These are phyloP conservation scores for Amoeboaphelidium protococcarum DNA, from an alignment of 371 early-diverging fungal species.

Conservation along the genomic window DNA sequence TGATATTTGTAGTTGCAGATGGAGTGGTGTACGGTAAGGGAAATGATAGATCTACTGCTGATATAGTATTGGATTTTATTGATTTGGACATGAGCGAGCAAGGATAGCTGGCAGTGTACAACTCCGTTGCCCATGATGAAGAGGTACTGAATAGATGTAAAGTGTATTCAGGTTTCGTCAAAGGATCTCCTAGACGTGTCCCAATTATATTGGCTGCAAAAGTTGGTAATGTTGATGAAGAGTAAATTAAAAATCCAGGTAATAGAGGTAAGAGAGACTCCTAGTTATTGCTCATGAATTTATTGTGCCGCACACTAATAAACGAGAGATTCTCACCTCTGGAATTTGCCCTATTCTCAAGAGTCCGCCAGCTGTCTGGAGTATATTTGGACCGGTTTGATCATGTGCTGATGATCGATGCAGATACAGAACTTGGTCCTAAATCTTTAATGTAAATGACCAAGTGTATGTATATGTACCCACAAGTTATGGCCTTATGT, in stretches of 20 bases:
- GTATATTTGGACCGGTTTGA: no score
- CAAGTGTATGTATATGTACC: no score
- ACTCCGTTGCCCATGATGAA: conserved; percentile 81
- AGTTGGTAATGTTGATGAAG: conserved; percentile 5
- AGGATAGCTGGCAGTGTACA: conserved; percentile 16
- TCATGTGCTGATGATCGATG: no score
- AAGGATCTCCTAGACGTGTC: neutral
- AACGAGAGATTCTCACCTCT: conserved; percentile 36
- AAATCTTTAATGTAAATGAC: no score
- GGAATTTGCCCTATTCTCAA: conserved; percentile 59
- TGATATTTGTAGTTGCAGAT: conserved; percentile 21
- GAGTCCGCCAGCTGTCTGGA: conserved; percentile 13
- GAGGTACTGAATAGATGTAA: conserved; percentile 21
- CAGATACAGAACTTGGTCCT: no score
- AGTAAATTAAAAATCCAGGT: conserved; percentile 10
- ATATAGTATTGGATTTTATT: conserved; percentile 14
- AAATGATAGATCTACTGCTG: conserved; percentile 1
- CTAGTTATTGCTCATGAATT: conserved; percentile 20
- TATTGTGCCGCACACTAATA: conserved; percentile 15
- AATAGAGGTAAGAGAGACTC: conserved; percentile 24
- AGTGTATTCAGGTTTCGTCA: conserved; percentile 16
- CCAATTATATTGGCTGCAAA: conserved; percentile 12
- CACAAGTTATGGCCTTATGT: no score
- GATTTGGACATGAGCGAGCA: conserved; percentile 12
- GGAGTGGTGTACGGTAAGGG: conserved; percentile 5